Evolutionary conservation across 768 basidiomycete species (phyloP).

Genomic region (Scleroderma citrinum): DNA sequence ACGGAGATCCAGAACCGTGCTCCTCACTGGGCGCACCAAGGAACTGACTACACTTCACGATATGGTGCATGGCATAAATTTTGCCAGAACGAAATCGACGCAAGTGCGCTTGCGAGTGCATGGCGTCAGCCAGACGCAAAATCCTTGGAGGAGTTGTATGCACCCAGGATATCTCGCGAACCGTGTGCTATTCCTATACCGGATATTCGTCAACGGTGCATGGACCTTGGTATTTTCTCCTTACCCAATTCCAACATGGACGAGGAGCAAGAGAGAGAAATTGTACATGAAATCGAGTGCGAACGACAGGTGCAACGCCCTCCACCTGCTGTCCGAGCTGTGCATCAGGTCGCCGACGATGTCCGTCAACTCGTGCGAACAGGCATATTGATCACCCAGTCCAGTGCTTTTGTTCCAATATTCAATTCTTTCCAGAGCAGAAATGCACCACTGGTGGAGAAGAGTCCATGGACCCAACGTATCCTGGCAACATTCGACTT

Average conservation of each 20-base stretch:
- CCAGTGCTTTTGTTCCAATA: conserved; percentile 18
- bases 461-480: conserved; percentile 13
- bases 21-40: conserved; percentile 40
- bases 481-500: conserved; percentile 17
- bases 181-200: not conserved
- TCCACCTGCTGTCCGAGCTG: conserved; percentile 15
- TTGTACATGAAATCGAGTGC: conserved; percentile 38
- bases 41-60: conserved; percentile 13
- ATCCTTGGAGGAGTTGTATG: conserved; percentile 33
- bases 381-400: conserved; percentile 19
- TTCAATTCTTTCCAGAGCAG: conserved; percentile 9
- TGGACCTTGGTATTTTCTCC: conserved; percentile 11
- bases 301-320: conserved; percentile 38
- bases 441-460: conserved; percentile 11
- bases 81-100: not conserved
- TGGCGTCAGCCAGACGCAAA: conserved; percentile 41
- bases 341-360: conserved; percentile 17
- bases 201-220: conserved; percentile 12
- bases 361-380: conserved; percentile 21
- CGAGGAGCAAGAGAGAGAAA: conserved; percentile 49
- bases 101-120: conserved; percentile 2
- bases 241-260: conserved; percentile 24
- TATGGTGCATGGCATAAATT: conserved; percentile 14
- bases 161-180: not conserved
- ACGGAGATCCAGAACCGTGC: conserved; percentile 33